Evolutionary conservation across 768 basidiomycete species (phyloP).

Genomic region (Termitomyces eurrhizus): DNA sequence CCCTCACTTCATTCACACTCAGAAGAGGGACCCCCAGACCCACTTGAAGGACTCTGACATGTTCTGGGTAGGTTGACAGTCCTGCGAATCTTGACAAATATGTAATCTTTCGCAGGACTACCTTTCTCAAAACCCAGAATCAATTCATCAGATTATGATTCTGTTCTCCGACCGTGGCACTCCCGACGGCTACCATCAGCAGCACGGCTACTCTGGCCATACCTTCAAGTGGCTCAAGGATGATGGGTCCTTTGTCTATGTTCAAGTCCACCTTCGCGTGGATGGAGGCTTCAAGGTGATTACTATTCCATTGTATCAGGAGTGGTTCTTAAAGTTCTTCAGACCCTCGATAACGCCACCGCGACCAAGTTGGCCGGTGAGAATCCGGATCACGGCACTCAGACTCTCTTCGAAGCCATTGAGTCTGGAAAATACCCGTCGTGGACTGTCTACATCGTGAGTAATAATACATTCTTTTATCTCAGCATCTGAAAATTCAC

Average conservation of each 20-base stretch:
- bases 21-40: constrained; percentile 89
- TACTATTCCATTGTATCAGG: not conserved
- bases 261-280: constrained; percentile 78
- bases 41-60: constrained; percentile 85
- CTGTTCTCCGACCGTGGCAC: constrained; percentile 94
- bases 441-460: constrained; percentile 84
- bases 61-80: constrained; percentile 60
- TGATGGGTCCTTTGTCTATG: constrained; percentile 81
- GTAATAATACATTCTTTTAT: constrained; percentile 19
- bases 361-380: constrained; percentile 65
- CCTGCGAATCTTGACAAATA: not conserved
- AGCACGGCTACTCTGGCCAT: constrained; percentile 95
- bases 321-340: constrained; percentile 10
- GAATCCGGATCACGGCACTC: constrained; percentile 83
- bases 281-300: constrained; percentile 79
- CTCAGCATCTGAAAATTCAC: not conserved
- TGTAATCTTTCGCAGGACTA: constrained; percentile 60
- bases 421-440: constrained; percentile 76
- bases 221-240: constrained; percentile 85
- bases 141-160: constrained; percentile 86
- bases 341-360: constrained; percentile 69
- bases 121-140: constrained; percentile 83
- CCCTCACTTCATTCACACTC: constrained; percentile 93
- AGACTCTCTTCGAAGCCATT: constrained; percentile 78
- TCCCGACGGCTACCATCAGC: constrained; percentile 80